Base-by-base conservation (phyloP, 768 basidiomycete genomes). In the Amanita subjunquillea region DNA sequence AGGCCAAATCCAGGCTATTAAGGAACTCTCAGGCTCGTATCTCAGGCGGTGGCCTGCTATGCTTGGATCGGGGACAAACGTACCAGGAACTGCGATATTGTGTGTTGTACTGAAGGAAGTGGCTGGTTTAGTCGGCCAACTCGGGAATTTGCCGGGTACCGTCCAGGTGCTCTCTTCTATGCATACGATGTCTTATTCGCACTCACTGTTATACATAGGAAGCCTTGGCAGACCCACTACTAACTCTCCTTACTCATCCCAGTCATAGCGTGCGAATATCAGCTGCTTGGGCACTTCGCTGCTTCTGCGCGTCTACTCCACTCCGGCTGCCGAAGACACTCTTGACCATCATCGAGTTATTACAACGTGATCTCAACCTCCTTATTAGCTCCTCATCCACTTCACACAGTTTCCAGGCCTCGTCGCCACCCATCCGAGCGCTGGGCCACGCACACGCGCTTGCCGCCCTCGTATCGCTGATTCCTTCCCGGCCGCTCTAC, bases 41-140 rank as follows among this genome's bases (percentile, higher is more conserved):
- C 70, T 96, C 54, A 91, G 88, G 65, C 78, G 90, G 49, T 97
- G 92, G 91, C 92, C 93, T 1, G 86, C 91, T 0, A 79, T 95
- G 67, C 83, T 97, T 78, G 91, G 90, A 6, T 85, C 90, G 57
- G 70, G 71, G 17, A 78, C 85, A 0, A 42, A 34, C n/a, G 43
- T 39, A 1, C 89, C 92, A 0, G 71, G 68, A 34, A 76, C 87
- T 5, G 63, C 79, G 1, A 79, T 88, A 1, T 72, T 97, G 5
- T 77, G 82, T 2, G 75, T 94, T 29, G 83, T 81, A 5, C 70
- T 97, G 20, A 75, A 83, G 50, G 94, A 98, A 65, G 83, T 91
- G 20, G 85, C 91, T 0, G 89, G 87, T 0, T 68, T 98, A 15
- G 67, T 98, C 13, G 85, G 87, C 54, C 90, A 92, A 58, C 77